These are phyloP conservation scores for Schizochytrium sp. DNA, from an alignment of 108 stramenopile species.

Conservation along the genomic window DNA sequence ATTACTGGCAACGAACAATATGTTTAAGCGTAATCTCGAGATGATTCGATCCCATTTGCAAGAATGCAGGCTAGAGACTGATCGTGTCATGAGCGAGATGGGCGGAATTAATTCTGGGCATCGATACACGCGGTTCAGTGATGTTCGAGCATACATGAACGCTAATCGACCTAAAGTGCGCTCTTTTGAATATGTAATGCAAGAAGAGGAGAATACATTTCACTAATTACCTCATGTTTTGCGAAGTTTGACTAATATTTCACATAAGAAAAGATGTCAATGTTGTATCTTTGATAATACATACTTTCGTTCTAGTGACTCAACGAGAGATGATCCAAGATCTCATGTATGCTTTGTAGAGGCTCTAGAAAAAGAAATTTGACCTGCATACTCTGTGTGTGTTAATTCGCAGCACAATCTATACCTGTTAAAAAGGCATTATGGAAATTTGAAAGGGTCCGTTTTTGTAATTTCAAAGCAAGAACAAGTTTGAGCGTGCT, in stretches of 20 bases:
- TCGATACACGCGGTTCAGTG: slow-evolving; percentile 14
- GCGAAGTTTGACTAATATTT: not conserved
- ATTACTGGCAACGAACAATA: slow-evolving; percentile 42
- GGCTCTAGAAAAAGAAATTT: too few species aligned
- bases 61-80: slow-evolving; percentile 11
- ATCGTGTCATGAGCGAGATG: slow-evolving; percentile 10
- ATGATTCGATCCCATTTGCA: slow-evolving; percentile 46
- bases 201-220: not conserved
- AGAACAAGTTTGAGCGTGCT: too few species aligned
- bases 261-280: not conserved
- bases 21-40: slow-evolving; percentile 29
- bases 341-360: too few species aligned
- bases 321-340: too few species aligned
- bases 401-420: too few species aligned
- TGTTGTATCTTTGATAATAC: not conserved
- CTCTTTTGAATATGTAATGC: slow-evolving; percentile 9
- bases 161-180: slow-evolving; percentile 47
- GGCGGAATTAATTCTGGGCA: not conserved
- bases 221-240: not conserved
- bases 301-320: too few species aligned
- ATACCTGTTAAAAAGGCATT: not conserved
- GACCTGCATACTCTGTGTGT: too few species aligned
- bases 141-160: slow-evolving; percentile 5
- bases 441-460: not conserved
- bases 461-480: too few species aligned